A percentile compares a stretch with the other conserved stretches of the same genome.
Evolutionary conservation across 1,139 yeast species (phyloP).

Genomic region (Scheffersomyces segobiensis): DNA sequence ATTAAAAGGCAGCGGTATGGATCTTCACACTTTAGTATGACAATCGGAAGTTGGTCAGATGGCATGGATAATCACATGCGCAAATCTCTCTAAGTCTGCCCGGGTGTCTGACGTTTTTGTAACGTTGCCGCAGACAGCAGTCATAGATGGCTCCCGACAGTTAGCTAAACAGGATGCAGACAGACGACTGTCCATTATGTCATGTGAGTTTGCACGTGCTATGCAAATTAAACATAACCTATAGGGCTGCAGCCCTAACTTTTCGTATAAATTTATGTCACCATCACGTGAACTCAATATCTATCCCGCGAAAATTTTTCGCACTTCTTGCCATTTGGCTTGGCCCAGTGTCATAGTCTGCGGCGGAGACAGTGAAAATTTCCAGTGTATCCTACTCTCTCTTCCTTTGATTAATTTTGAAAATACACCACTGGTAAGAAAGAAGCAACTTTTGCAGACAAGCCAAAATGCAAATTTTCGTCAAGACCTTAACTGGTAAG

Average conservation of each 20-base stretch:
- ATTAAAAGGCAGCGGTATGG: not conserved
- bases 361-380: slow-evolving; percentile 1
- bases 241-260: not conserved
- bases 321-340: not conserved
- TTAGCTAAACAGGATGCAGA: not conserved
- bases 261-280: not conserved
- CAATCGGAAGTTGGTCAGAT: not conserved
- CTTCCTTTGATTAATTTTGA: slow-evolving; percentile 3
- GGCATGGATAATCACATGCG: not conserved
- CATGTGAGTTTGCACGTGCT: not conserved
- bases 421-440: slow-evolving; percentile 40
- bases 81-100: not conserved
- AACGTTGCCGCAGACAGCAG: not conserved
- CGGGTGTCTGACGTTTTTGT: not conserved
- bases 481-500: slow-evolving; percentile 98
- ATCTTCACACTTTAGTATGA: not conserved
- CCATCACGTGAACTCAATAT: not conserved
- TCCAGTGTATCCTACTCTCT: slow-evolving; percentile 6
- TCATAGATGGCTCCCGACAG: not conserved
- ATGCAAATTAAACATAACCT: not conserved
- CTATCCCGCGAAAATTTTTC: not conserved
- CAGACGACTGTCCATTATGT: not conserved
- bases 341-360: slow-evolving; percentile 3
- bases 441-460: slow-evolving; percentile 53
- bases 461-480: slow-evolving; percentile 94